These are phyloP conservation scores for Manihot esculenta DNA, from an alignment of 441 rosid species.

Conservation along the genomic window DNA sequence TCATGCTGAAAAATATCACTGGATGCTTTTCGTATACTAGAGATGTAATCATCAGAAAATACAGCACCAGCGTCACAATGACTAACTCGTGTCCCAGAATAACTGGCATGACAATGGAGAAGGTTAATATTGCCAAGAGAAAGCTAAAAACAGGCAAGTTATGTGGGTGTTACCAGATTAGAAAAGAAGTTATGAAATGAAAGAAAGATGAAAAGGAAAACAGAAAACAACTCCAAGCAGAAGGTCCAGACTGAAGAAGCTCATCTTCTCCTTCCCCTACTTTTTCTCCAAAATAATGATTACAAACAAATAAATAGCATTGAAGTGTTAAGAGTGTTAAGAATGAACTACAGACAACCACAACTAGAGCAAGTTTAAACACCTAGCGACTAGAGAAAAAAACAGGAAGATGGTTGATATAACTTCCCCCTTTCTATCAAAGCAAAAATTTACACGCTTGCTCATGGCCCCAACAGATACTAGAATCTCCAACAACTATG, in stretches of 20 bases:
- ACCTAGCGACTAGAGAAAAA: background rate
- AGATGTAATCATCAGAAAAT: slow-evolving; percentile 52
- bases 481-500: background rate
- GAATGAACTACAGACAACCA: background rate
- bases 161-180: background rate
- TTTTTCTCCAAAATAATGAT: background rate
- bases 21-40: slow-evolving; percentile 43
- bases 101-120: slow-evolving; percentile 37
- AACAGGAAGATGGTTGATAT: background rate
- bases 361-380: background rate
- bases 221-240: background rate
- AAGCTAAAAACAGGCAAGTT: background rate
- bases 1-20: slow-evolving; percentile 41
- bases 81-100: slow-evolving; percentile 59
- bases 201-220: background rate
- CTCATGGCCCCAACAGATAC: slow-evolving; percentile 8
- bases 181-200: background rate
- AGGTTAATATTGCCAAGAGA: slow-evolving; percentile 16
- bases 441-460: slow-evolving; percentile 1
- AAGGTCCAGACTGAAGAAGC: background rate
- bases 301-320: background rate
- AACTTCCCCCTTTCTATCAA: background rate
- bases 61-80: slow-evolving; percentile 83
- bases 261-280: slow-evolving; percentile 3
- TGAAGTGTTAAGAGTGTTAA: background rate